These are phyloP conservation scores for Sisymbrium altissimum DNA, from an alignment of 345 rosid species.

Conservation along the genomic window DNA sequence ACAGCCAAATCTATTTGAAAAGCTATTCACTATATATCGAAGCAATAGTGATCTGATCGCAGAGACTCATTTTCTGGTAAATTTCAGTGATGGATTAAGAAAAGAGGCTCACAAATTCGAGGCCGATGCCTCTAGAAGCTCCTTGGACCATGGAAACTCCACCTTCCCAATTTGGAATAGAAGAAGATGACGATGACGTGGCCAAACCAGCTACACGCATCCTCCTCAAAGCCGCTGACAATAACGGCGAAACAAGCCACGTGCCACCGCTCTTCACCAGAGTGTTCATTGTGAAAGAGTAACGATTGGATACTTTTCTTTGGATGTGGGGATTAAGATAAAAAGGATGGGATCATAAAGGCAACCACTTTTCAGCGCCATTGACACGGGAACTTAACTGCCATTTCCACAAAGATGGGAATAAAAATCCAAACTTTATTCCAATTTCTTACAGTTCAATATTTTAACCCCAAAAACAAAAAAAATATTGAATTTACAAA, in stretches of 20 bases:
- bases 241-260: conserved; percentile 10
- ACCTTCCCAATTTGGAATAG: conserved; percentile 51
- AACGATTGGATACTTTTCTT: neutral
- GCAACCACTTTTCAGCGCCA: conserved; percentile 20
- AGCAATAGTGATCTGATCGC: neutral
- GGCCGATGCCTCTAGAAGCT: conserved; percentile 90
- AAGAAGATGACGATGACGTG: conserved; percentile 38
- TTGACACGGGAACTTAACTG: conserved; percentile 20
- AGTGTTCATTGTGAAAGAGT: conserved; percentile 20
- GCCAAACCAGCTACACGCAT: conserved; percentile 19
- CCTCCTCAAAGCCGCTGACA: conserved; percentile 7
- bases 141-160: conserved; percentile 93
- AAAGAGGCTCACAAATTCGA: conserved; percentile 63
- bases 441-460: neutral
- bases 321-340: neutral
- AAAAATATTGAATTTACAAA: neutral
- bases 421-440: conserved; percentile 11
- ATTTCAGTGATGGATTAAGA: neutral
- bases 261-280: conserved; percentile 20
- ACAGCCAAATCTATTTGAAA: too few relatives aligned
- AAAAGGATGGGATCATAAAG: conserved; percentile 22
- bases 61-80: neutral
- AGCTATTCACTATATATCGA: too few relatives aligned
- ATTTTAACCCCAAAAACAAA: neutral
- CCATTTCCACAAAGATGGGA: conserved; percentile 5